Base-by-base conservation (phyloP, 345 rosid genomes). In the Gossypium anomalum region DNA sequence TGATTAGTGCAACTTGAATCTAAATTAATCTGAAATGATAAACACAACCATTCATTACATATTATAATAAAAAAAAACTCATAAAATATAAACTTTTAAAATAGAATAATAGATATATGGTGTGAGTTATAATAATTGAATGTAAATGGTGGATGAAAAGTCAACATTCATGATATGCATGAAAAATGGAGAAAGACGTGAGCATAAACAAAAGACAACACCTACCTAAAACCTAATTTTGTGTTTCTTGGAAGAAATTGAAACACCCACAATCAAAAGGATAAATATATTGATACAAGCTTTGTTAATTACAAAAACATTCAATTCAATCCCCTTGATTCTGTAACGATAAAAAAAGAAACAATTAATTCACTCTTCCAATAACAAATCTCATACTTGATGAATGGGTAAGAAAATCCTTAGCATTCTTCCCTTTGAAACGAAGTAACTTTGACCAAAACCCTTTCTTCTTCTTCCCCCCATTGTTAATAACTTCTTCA, bases 401-500 rank as follows among this genome's bases (percentile, higher is more conserved):
- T 20, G 83, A 71, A 67, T 74, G 71, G 64, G 34, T 73, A 74
- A 69, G 65, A 75, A 38, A 76, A 38, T 82, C 81, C 64, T 83
- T 83, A 1, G 5, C 41, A 34, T 57, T 57, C 71, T 87, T 87
- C 7, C 84, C 85, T 76, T 87, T 85, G 49, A 85, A 25, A 73
- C 77, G 86, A 67, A 91, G 84, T 83, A 91, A 78, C 82, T 84
- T 90, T 0, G 85, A 81, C 98, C 97, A 90, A 66, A 93, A 92
- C 51, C 97, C 93, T 48, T 67, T 79, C 61, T 77, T 83, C 85
- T 79, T 86, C 84, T 75, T 86, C 79, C 67, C 85, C 78, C 72
- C 81, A 43, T 71, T 78, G 72, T 60, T 75, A 49, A 23, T 70
- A 51, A 77, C 80, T 43, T 76, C 86, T 2, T 20, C 78, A 17